Conservation (phyloP, 352 stramenopile genomes). For the Globisporangium cederbergense region DNA sequence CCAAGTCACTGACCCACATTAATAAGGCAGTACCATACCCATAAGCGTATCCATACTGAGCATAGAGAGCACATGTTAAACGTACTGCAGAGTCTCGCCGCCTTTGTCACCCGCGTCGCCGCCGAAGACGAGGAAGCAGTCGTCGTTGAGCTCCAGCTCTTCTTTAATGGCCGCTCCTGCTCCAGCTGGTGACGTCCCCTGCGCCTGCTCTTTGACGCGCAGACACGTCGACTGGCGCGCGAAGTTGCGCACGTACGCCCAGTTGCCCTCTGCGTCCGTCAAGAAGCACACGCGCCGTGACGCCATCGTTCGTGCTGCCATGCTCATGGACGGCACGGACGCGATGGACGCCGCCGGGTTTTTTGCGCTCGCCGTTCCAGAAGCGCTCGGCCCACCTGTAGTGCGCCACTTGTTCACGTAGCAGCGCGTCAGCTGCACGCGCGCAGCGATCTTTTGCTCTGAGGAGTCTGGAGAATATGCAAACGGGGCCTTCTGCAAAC, state of each 20-base stretch:
- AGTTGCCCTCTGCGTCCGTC: slow-evolving; percentile 83
- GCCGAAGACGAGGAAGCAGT: slow-evolving; percentile 87
- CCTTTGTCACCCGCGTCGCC: slow-evolving; percentile 91
- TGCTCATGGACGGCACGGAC: background rate
- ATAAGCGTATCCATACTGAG: too few species aligned
- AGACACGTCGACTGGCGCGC: slow-evolving; percentile 61
- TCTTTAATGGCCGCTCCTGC: slow-evolving; percentile 23
- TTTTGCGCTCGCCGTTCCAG: too few species aligned
- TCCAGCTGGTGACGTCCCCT: background rate
- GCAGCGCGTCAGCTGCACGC: too few species aligned
- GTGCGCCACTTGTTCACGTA: too few species aligned
- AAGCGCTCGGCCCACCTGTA: too few species aligned
- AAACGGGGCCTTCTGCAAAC: too few species aligned
- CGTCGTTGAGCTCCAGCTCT: slow-evolving; percentile 56
- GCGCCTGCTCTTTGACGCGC: slow-evolving; percentile 23
- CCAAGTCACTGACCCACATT: too few species aligned
- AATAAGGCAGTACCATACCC: too few species aligned
- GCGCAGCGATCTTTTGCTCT: too few species aligned
- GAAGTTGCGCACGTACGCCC: slow-evolving; percentile 69
- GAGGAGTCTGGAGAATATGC: too few species aligned
- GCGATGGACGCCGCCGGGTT: too few species aligned
- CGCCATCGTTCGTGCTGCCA: background rate
- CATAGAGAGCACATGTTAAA: slow-evolving; percentile 2
- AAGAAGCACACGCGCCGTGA: slow-evolving; percentile 57
- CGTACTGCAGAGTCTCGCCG: slow-evolving; percentile 75